phyloP scores from a whole-genome alignment of 345 rosid genomes.

The Syzygium aqueum region DNA sequence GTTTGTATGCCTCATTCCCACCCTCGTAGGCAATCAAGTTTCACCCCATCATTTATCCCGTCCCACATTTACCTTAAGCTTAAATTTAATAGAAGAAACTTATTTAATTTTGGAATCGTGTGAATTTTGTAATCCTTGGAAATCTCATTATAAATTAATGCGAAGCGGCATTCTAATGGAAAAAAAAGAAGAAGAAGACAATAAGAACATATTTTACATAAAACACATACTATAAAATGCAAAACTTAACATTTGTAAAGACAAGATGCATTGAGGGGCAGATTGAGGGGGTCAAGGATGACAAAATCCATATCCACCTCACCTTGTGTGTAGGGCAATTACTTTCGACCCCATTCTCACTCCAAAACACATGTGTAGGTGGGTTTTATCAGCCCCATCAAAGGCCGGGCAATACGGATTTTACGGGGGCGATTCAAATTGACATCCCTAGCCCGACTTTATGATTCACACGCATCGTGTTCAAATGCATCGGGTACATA shows the following conservation, averaged over 20 bases:
- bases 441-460: neutral
- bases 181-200: neutral
- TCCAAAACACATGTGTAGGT: neutral
- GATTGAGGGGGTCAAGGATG: neutral
- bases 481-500: neutral
- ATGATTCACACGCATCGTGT: neutral
- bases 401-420: neutral
- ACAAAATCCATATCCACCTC: neutral
- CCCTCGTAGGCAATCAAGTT: neutral
- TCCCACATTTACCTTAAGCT: neutral
- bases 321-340: neutral
- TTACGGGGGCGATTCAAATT: neutral
- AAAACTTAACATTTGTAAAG: neutral
- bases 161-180: neutral
- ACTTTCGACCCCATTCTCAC: neutral
- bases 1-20: neutral
- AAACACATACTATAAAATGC: neutral
- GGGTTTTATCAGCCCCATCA: neutral
- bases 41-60: rapidly evolving
- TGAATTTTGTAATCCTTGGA: neutral
- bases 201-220: neutral
- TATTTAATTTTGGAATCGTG: neutral
- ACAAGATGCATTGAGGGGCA: neutral
- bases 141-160: neutral
- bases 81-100: neutral